These are phyloP conservation scores for Calonectria hongkongensis DNA, from an alignment of 2,329 filamentous ascomycete species.

Conservation along the genomic window DNA sequence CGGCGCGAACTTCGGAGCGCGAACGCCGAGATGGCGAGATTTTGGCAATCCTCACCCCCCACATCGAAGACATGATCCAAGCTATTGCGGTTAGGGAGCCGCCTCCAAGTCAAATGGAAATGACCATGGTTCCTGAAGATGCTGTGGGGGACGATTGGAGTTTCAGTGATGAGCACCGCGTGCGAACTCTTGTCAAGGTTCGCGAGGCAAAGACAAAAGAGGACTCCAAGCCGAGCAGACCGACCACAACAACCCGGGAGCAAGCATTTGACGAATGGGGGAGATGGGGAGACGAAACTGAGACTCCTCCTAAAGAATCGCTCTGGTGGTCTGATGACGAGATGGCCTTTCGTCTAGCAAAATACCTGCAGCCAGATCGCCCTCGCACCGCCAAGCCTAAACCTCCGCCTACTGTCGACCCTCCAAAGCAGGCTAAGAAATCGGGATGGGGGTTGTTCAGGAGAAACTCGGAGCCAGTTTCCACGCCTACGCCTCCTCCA, in stretches of 20 bases:
- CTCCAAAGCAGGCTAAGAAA: conserved; percentile 59
- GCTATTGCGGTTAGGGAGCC: conserved; percentile 59
- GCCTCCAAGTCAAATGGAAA: conserved; percentile 61
- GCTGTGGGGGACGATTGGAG: conserved; percentile 62
- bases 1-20: conserved; percentile 58
- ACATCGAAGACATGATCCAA: conserved; percentile 64
- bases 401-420: conserved; percentile 53
- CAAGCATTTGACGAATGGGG: conserved; percentile 68
- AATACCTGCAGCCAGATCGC: conserved; percentile 63
- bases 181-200: conserved; percentile 58
- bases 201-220: conserved; percentile 30
- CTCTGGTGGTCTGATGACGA: conserved; percentile 70
- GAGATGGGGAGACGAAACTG: conserved; percentile 59
- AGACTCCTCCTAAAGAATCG: conserved; percentile 22
- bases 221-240: conserved; percentile 37
- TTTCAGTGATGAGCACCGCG: conserved; percentile 59
- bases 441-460: conserved; percentile 59
- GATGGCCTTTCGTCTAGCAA: conserved; percentile 67
- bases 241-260: background rate
- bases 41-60: conserved; percentile 63
- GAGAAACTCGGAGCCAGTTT: conserved; percentile 45
- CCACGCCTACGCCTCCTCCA: conserved; percentile 28
- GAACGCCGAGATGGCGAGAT: conserved; percentile 62
- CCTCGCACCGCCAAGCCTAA: conserved; percentile 44
- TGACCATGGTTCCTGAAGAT: conserved; percentile 66